Evolutionary conservation across 2,329 filamentous ascomycete genomes (phyloP).

Genomic region (Tolypocladium sp.): DNA sequence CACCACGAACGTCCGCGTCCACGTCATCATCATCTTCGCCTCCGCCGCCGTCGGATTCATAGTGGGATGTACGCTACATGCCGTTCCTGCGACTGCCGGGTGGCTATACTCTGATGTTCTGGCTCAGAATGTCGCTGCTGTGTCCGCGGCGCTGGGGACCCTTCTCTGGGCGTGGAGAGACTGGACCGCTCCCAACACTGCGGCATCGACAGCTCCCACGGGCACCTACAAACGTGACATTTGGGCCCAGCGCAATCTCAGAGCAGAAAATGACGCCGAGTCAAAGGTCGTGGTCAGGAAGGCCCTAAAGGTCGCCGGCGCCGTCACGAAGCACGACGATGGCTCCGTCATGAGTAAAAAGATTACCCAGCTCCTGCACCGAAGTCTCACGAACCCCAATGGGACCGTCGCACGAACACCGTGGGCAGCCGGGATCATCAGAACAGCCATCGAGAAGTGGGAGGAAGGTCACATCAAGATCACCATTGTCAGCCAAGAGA

Average conservation of each 20-base stretch:
- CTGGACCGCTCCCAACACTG: constrained; percentile 2
- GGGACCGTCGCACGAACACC: constrained; percentile 1
- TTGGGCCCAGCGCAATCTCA: constrained; percentile 5
- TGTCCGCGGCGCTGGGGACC: constrained; percentile 20
- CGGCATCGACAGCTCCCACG: not conserved
- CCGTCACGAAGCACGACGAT: constrained; percentile 3
- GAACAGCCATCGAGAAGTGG: constrained; percentile 15
- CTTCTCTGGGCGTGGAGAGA: constrained; percentile 20
- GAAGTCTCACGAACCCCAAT: constrained; percentile 10
- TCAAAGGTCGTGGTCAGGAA: not conserved
- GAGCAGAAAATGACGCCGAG: constrained; percentile 1
- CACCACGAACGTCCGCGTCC: constrained; percentile 22
- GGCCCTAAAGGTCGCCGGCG: not conserved
- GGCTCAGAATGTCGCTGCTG: constrained; percentile 19
- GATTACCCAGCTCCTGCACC: constrained; percentile 12
- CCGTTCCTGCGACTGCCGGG: constrained; percentile 13
- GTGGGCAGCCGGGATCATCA: constrained; percentile 11
- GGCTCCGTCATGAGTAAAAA: constrained; percentile 7
- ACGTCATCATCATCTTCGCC: constrained; percentile 22
- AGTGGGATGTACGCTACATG: constrained; percentile 21
- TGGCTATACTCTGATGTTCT: constrained; percentile 22
- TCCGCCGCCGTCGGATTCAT: constrained; percentile 20
- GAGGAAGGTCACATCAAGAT: constrained; percentile 10
- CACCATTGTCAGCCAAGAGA: constrained; percentile 12
- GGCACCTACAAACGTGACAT: constrained; percentile 1